Evolutionary conservation across 495 filamentous ascomycete species (phyloP).

Genomic region (Penicillium canescens): DNA sequence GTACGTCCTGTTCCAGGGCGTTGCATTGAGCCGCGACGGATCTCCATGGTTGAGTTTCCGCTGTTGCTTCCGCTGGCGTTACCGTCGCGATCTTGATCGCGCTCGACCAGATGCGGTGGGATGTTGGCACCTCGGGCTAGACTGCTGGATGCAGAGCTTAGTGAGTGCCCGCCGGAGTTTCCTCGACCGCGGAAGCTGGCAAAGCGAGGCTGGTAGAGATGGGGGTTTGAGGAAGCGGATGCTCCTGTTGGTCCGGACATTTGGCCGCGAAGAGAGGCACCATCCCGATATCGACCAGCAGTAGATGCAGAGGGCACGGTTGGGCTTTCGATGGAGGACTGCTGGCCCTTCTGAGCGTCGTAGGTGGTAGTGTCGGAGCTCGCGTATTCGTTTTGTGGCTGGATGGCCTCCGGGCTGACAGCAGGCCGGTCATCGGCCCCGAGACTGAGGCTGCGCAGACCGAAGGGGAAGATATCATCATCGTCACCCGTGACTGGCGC

Average conservation of each 20-base stretch:
- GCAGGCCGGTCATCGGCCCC: constrained; percentile 67
- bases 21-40: constrained; percentile 35
- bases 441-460: constrained; percentile 74
- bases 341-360: constrained; percentile 25
- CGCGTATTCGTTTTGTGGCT: constrained; percentile 48
- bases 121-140: constrained; percentile 39
- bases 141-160: constrained; percentile 47
- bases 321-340: constrained; percentile 24
- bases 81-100: constrained; percentile 48
- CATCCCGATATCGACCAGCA: constrained; percentile 41
- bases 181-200: constrained; percentile 42
- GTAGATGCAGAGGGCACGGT: constrained; percentile 38
- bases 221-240: constrained; percentile 34
- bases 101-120: constrained; percentile 35
- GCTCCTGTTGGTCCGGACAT: constrained; percentile 39
- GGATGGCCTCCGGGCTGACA: constrained; percentile 55
- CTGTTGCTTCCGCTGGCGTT: constrained; percentile 55
- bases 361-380: constrained; percentile 8
- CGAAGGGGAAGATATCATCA: constrained; percentile 60
- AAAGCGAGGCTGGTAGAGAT: constrained; percentile 44
- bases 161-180: constrained; percentile 41
- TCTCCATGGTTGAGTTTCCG: constrained; percentile 36
- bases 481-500: constrained; percentile 55
- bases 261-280: constrained; percentile 35
- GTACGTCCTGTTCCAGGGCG: constrained; percentile 36